Percentiles rank a stretch among this genome's conserved stretches.
These are phyloP conservation scores for Dalbergia cultrata DNA, from an alignment of 306 rosid species.

Conservation along the genomic window DNA sequence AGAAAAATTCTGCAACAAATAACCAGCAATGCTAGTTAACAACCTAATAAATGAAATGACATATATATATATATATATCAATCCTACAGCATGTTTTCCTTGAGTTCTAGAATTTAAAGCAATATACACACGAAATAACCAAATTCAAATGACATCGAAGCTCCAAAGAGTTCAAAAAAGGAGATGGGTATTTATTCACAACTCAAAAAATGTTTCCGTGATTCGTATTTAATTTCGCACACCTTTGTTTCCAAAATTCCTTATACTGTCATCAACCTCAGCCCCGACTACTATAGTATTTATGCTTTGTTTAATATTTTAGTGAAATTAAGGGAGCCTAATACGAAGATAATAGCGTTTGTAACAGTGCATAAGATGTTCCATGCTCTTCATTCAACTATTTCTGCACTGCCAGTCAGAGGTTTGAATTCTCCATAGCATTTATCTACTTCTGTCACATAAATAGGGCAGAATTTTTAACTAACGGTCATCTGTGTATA, in stretches of 20 bases:
- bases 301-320: slow-evolving; percentile 12
- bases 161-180: slow-evolving; percentile 25
- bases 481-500: slow-evolving; percentile 18
- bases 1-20: slow-evolving; percentile 76
- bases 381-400: slow-evolving; percentile 33
- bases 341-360: not conserved
- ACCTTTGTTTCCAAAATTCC: slow-evolving; percentile 8
- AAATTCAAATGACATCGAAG: slow-evolving; percentile 25
- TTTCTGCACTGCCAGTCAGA: not conserved
- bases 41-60: slow-evolving; percentile 36
- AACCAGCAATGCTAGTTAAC: slow-evolving; percentile 32
- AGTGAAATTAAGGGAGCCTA: slow-evolving; percentile 29
- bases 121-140: slow-evolving; percentile 39
- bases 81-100: slow-evolving; percentile 1
- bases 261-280: slow-evolving; percentile 20
- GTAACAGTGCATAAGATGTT: not conserved
- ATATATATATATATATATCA: slow-evolving; percentile 13
- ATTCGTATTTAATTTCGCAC: slow-evolving; percentile 11
- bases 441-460: slow-evolving; percentile 7
- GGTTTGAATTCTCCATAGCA: slow-evolving; percentile 34
- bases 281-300: slow-evolving; percentile 16
- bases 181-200: slow-evolving; percentile 26
- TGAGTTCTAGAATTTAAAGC: slow-evolving; percentile 16
- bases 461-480: slow-evolving; percentile 20
- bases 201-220: slow-evolving; percentile 34